Evolutionary conservation across 306 rosid species (phyloP), one percentile per base, ranked within the genome.

Genomic region (Vigna nakashimae): DNA sequence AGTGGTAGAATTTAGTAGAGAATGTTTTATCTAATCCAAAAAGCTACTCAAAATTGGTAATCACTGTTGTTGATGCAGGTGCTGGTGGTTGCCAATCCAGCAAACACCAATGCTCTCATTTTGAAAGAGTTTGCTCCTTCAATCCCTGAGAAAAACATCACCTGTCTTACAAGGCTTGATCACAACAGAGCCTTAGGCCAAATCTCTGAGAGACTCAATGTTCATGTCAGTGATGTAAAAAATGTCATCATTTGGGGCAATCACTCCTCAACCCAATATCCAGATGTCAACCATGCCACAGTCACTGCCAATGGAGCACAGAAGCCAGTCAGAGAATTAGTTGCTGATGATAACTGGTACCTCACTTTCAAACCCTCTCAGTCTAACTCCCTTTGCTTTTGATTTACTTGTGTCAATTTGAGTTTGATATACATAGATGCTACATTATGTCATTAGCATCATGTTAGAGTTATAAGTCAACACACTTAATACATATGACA

Each of bases 241-340:
- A 91, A 95, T 86, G 97, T 89, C 2, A 87, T 91, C 66, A 91
- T 95, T 45, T 95, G 98, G 98, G 97, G 99, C 1, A 92, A 92
- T 75, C 99, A 92, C 84, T 95, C 99, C 72, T 95, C 98, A 42
- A 89, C 97, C 55, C 98, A 95, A 78, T 92, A 95, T 69, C 98
- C 98, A 18, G 96, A 95, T 26, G 91, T 88, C 68, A 92, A 92
- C 75, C 99, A 95, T 62, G 99, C 97, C 5, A 89, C 86, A 2
- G 88, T 87, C 58, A 69, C 73, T 34, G 73, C 71, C 32, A 71
- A 65, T 50, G 15, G 20, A 0, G 86, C 78, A 7, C 84, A 80
- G 22, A 92, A 86, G 71, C 65, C 84, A 0, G 98, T 92, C 72
- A 73, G 84, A 75, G 86, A 88, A 79, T 82, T 73, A 69, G 86